phyloP scores from a whole-genome alignment of 768 basidiomycete species.

The Tricholoma sp. region DNA sequence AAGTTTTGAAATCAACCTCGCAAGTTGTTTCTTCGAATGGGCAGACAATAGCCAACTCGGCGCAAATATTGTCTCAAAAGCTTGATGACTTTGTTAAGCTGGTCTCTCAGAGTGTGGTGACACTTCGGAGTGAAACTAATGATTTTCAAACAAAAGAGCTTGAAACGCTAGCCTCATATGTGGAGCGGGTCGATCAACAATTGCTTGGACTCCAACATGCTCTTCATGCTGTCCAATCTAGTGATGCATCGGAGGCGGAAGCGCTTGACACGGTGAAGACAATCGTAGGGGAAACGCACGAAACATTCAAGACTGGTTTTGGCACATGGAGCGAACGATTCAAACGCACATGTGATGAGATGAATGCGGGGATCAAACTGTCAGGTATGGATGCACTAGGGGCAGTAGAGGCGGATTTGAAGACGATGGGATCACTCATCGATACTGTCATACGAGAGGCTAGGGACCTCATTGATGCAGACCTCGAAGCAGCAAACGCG shows the following conservation, averaged over 20 bases:
- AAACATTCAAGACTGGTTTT: slow-evolving; percentile 48
- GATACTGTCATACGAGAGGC: slow-evolving; percentile 58
- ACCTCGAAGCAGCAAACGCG: slow-evolving; percentile 46
- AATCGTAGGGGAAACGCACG: slow-evolving; percentile 47
- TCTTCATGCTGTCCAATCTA: slow-evolving; percentile 48
- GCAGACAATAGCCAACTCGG: slow-evolving; percentile 49
- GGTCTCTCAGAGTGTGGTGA: slow-evolving; percentile 47
- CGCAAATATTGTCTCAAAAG: slow-evolving; percentile 48
- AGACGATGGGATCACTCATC: slow-evolving; percentile 52
- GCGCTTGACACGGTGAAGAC: slow-evolving; percentile 44
- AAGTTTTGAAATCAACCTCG: slow-evolving; percentile 58
- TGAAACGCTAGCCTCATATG: slow-evolving; percentile 44
- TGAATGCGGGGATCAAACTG: slow-evolving; percentile 43
- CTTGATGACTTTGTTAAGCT: slow-evolving; percentile 59
- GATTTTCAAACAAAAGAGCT: slow-evolving; percentile 53
- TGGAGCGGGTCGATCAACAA: slow-evolving; percentile 53
- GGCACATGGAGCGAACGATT: slow-evolving; percentile 52
- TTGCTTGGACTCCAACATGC: slow-evolving; percentile 48
- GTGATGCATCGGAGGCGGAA: slow-evolving; percentile 50
- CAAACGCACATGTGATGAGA: slow-evolving; percentile 39
- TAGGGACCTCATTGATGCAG: slow-evolving; percentile 48
- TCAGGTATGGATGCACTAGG: slow-evolving; percentile 40
- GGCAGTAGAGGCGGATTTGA: slow-evolving; percentile 54
- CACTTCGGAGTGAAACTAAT: slow-evolving; percentile 52
- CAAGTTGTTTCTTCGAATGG: slow-evolving; percentile 61